A percentile compares a stretch with the other conserved stretches of the same genome.
These are phyloP conservation scores for Tylopilus subfusipes DNA, from an alignment of 768 basidiomycete genomes.

Conservation along the genomic window DNA sequence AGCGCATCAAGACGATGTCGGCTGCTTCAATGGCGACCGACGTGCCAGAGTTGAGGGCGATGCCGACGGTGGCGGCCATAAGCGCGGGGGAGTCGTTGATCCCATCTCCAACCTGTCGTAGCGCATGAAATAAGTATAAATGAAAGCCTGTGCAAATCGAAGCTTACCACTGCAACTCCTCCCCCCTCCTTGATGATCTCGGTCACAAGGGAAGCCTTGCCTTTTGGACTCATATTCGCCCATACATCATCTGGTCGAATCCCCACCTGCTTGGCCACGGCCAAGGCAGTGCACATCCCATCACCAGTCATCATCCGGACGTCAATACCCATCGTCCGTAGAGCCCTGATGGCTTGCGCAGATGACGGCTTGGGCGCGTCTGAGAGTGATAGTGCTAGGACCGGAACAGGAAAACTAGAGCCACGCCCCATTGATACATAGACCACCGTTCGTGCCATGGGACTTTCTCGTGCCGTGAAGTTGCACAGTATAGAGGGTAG, in stretches of 20 bases:
- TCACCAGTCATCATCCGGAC: conserved; percentile 97
- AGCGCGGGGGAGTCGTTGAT: conserved; percentile 99
- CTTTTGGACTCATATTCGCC: conserved; percentile 92
- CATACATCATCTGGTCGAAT: conserved; percentile 80
- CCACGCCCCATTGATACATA: conserved; percentile 65
- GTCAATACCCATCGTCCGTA: conserved; percentile 87
- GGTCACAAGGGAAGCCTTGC: conserved; percentile 82
- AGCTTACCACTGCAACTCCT: conserved; percentile 86
- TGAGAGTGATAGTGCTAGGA: conserved; percentile 80
- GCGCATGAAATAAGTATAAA: not conserved
- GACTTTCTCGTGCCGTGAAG: conserved; percentile 72
- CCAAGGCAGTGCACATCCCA: conserved; percentile 76
- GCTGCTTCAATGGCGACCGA: conserved; percentile 98
- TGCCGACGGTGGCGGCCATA: conserved; percentile 92
- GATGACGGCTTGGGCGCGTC: conserved; percentile 88
- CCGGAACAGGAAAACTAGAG: conserved; percentile 45
- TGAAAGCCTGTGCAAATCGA: not conserved
- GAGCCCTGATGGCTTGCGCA: conserved; percentile 71
- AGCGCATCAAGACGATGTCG: conserved; percentile 96
- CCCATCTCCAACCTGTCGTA: conserved; percentile 85
- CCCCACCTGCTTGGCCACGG: conserved; percentile 88
- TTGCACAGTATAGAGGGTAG: conserved; percentile 56
- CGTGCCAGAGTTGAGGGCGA: conserved; percentile 93
- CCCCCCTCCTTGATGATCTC: conserved; percentile 74
- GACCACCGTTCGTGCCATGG: conserved; percentile 78